These are phyloP conservation scores for Dentiscutata heterogama DNA, from an alignment of 371 early-diverging fungal genomes.

Conservation along the genomic window DNA sequence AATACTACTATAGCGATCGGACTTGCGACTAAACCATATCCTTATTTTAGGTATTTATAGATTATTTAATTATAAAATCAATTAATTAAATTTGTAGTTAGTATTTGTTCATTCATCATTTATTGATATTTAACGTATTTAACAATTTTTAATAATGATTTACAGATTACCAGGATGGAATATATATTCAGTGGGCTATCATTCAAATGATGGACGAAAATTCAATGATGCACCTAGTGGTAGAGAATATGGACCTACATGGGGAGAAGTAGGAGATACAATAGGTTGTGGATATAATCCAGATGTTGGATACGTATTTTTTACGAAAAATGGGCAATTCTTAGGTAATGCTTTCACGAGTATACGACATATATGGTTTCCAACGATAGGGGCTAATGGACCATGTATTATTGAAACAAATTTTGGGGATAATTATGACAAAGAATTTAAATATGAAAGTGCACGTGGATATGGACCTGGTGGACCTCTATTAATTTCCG, in stretches of 20 bases:
- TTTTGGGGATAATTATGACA: slow-evolving; percentile 61
- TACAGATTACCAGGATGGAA: slow-evolving; percentile 61
- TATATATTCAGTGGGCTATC: slow-evolving; percentile 54
- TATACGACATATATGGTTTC: slow-evolving; percentile 51
- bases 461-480: not conserved
- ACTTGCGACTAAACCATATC: slow-evolving; percentile 74
- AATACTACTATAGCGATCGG: slow-evolving; percentile 70
- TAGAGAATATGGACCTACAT: slow-evolving; percentile 14
- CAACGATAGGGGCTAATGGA: slow-evolving; percentile 55
- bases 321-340: slow-evolving; percentile 57
- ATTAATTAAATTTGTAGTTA: too few relatives aligned
- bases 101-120: too few relatives aligned
- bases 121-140: too few relatives aligned
- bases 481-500: too few relatives aligned
- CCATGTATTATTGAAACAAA: slow-evolving; percentile 56
- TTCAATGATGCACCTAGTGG: slow-evolving; percentile 51
- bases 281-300: slow-evolving; percentile 57
- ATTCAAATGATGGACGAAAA: slow-evolving; percentile 51
- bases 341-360: slow-evolving; percentile 54
- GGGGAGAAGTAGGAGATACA: slow-evolving; percentile 51
- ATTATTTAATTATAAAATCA: too few relatives aligned
- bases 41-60: slow-evolving; percentile 42
- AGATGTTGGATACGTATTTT: slow-evolving; percentile 56
- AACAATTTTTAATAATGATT: too few relatives aligned
- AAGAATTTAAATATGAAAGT: slow-evolving; percentile 59